Evolutionary conservation across 2,329 filamentous ascomycete species (phyloP).

Genomic region (Zymoseptoria brevis): DNA sequence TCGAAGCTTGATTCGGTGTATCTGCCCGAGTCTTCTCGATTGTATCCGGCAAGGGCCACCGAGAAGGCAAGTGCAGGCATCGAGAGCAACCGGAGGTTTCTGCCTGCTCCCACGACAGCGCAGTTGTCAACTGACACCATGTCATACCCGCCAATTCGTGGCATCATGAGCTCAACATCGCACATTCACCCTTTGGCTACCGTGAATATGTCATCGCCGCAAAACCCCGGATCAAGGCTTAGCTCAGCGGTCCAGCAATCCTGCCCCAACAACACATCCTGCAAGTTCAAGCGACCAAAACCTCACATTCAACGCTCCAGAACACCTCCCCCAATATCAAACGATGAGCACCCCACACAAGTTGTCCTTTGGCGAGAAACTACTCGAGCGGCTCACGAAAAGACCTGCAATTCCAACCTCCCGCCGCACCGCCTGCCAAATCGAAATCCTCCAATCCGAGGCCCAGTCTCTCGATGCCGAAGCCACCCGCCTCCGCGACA

Average conservation of each 20-base stretch:
- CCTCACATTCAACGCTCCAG: not conserved
- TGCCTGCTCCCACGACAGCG: too few species aligned
- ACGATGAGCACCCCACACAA: not conserved
- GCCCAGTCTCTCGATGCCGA: conserved; percentile 3
- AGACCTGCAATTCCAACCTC: not conserved
- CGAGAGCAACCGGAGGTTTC: too few species aligned
- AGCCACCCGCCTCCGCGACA: conserved; percentile 1
- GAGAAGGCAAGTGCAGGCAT: too few species aligned
- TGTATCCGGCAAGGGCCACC: too few species aligned
- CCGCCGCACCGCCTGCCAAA: not conserved
- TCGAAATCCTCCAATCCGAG: conserved; percentile 6
- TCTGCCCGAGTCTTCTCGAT: too few species aligned
- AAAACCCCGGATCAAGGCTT: not conserved
- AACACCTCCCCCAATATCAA: not conserved
- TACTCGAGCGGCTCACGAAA: not conserved
- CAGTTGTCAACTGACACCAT: not conserved
- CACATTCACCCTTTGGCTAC: not conserved
- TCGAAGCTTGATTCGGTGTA: too few species aligned
- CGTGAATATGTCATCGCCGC: not conserved
- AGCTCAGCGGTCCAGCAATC: not conserved
- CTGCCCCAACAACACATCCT: not conserved
- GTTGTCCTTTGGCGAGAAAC: not conserved
- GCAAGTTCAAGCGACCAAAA: not conserved
- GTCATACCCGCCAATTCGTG: not conserved
- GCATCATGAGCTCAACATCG: not conserved